Evolutionary conservation across 495 filamentous ascomycete genomes (phyloP).

Genomic region (Mycothermus thermophilus): DNA sequence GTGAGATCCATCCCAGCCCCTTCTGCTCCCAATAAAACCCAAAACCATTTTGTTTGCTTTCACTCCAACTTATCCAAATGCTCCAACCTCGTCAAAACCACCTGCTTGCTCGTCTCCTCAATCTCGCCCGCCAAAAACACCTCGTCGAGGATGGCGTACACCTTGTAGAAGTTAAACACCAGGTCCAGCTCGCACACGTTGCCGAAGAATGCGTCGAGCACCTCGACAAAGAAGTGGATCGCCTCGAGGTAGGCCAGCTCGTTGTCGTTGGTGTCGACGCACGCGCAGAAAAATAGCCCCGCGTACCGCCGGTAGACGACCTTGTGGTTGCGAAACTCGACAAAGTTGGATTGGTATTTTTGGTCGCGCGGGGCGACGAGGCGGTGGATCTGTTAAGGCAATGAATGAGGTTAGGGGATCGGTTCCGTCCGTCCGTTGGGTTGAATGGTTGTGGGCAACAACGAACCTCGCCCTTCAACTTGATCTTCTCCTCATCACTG

Average conservation of each 20-base stretch:
- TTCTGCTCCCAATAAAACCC: no score
- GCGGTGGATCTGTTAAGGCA: slow-evolving; percentile 63
- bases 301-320: slow-evolving; percentile 95
- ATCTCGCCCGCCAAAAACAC: slow-evolving; percentile 90
- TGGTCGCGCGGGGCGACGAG: slow-evolving; percentile 94
- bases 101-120: slow-evolving; percentile 97
- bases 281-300: slow-evolving; percentile 95
- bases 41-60: no score
- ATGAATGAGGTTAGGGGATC: no score
- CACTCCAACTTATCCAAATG: slow-evolving; percentile 95
- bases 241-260: slow-evolving; percentile 94
- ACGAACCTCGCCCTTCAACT: slow-evolving; percentile 73
- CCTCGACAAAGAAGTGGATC: slow-evolving; percentile 98
- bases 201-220: slow-evolving; percentile 94
- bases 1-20: no score
- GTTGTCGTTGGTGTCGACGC: slow-evolving; percentile 98
- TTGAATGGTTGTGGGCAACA: no score
- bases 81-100: slow-evolving; percentile 84
- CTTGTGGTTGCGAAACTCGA: slow-evolving; percentile 86
- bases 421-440: no score
- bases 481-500: slow-evolving; percentile 92
- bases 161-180: slow-evolving; percentile 99
- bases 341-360: slow-evolving; percentile 99
- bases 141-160: slow-evolving; percentile 97
- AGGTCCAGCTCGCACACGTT: slow-evolving; percentile 99